Base-by-base conservation (phyloP, 495 filamentous ascomycete genomes). In the Neurospora discreta region DNA sequence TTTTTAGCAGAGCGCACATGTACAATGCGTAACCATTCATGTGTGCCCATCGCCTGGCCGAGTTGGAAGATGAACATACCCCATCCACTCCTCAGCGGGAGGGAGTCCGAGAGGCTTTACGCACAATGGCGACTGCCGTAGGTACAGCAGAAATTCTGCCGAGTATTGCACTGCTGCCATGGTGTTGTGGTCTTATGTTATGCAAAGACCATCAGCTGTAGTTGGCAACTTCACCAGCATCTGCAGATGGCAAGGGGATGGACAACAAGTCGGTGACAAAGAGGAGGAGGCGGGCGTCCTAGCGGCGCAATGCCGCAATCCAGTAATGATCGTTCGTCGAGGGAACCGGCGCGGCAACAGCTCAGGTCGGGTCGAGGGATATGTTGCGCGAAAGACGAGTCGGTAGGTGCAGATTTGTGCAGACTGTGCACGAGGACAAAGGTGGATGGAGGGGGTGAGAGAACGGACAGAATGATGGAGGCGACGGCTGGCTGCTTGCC, bases 1-100 rank as follows among this genome's bases (percentile, higher is more conserved):
- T 67, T 9, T 7, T 40, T 36, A 30, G 23, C 26, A 65, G 26
- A 8, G 52, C 26, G 15, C 52, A 33, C 26, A 65, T 65, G 6
- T 18, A 36, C 33, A 18, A 16, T 60, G 52, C 23, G 15, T 60
- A 65, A 33, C 30, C 5, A 18, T 65, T 33, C 52, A 33, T 33
- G 52, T 65, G 52, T 15, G 15, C 52, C 52, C 30, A 9, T 65
- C 26, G 52, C 26, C 52, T 39, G 33, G 65, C 18, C 40, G 69
- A 44, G 26, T 38, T 60, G 68, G 16, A 69, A 75, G 20, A 68
- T 58, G 71, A 68, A 81, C 90, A 78, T 87, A 97, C 93, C 95
- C 94, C 93, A 98, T 97, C 95, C 95, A 99, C 86, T 98, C 94
- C 84, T 97, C 94, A 71, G 92, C 88, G 33, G 94, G 91, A 36